phyloP scores from a whole-genome alignment of 1,284 basidiomycete species.

The Heliocybe sulcata region DNA sequence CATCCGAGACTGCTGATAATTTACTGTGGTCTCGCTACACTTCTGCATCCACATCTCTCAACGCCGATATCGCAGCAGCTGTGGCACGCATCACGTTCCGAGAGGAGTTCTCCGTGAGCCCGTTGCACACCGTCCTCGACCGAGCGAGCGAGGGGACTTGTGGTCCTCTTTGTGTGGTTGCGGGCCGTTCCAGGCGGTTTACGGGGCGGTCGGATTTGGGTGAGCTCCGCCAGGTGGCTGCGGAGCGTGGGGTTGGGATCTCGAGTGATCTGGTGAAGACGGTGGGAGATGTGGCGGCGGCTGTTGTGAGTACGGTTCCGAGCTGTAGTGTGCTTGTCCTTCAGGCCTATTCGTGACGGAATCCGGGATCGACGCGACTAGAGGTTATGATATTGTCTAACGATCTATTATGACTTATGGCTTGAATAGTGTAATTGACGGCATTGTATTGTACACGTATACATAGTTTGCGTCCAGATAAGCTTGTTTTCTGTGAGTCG shows the following conservation, averaged over 20 bases:
- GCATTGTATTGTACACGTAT: too few relatives aligned
- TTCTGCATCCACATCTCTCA: conserved; percentile 14
- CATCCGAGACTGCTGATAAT: conserved; percentile 72
- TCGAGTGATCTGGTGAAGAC: conserved; percentile 66
- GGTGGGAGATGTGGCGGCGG: conserved; percentile 68
- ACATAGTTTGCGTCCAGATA: too few relatives aligned
- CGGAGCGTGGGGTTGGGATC: conserved; percentile 34
- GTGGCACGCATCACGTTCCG: conserved; percentile 53
- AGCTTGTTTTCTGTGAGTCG: too few relatives aligned
- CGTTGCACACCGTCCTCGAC: conserved; percentile 49
- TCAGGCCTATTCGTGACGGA: conserved; percentile 38
- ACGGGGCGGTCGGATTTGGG: conserved; percentile 42
- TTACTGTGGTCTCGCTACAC: conserved; percentile 57
- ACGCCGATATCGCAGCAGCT: conserved; percentile 27
- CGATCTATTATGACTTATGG: too few relatives aligned
- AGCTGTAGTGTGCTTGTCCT: conserved; percentile 54
- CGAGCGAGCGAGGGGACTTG: conserved; percentile 18
- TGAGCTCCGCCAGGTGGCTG: conserved; percentile 54
- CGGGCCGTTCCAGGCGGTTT: conserved; percentile 72
- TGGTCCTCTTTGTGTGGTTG: conserved; percentile 45
- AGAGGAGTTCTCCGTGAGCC: conserved; percentile 34
- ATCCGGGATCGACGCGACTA: too few relatives aligned
- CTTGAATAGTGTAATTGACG: too few relatives aligned
- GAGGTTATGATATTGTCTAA: too few relatives aligned
- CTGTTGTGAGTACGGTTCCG: conserved; percentile 45